A percentile compares a stretch with the other conserved stretches of the same genome.
Conservation (phyloP, 1,284 basidiomycete genomes). For the Apiotrichum akiyoshidainum region DNA sequence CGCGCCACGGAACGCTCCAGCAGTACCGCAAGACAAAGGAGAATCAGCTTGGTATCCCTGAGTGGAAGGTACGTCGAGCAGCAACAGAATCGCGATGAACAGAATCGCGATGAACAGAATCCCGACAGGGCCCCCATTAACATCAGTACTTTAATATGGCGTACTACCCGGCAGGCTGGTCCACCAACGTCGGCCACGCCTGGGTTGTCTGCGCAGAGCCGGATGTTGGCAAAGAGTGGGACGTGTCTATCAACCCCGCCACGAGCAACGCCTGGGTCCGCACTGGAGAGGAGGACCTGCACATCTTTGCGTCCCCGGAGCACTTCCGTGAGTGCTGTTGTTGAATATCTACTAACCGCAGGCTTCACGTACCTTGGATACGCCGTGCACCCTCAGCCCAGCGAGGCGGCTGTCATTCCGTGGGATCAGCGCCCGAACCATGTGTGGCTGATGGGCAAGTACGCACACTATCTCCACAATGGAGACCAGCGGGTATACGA, state of each 20-base stretch:
- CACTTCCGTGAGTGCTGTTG: not conserved
- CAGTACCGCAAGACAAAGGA: conserved; percentile 17
- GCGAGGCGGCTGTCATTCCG: conserved; percentile 6
- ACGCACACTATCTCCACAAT: conserved; percentile 25
- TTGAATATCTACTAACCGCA: not conserved
- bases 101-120: too few species aligned
- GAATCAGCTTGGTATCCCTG: conserved; percentile 23
- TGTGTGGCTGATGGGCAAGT: conserved; percentile 29
- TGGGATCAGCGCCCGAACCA: conserved; percentile 18
- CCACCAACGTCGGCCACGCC: conserved; percentile 18
- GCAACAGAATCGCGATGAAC: too few species aligned
- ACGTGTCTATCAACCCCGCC: not conserved
- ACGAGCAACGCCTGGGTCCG: conserved; percentile 5
- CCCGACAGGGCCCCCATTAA: not conserved
- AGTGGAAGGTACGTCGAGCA: conserved; percentile 28
- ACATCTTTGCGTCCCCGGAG: not conserved
- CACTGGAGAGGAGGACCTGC: conserved; percentile 9
- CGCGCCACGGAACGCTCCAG: conserved; percentile 4
- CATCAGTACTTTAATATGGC: conserved; percentile 24
- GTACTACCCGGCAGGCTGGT: conserved; percentile 21
- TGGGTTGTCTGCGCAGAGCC: conserved; percentile 22
- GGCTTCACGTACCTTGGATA: conserved; percentile 22
- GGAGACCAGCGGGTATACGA: conserved; percentile 11
- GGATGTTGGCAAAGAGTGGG: not conserved
- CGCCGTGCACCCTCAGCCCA: conserved; percentile 12